Percentiles rank a stretch among this genome's conserved stretches.
Conservation (phyloP, 805 yeast genomes). For the Candida endomychidarum region DNA sequence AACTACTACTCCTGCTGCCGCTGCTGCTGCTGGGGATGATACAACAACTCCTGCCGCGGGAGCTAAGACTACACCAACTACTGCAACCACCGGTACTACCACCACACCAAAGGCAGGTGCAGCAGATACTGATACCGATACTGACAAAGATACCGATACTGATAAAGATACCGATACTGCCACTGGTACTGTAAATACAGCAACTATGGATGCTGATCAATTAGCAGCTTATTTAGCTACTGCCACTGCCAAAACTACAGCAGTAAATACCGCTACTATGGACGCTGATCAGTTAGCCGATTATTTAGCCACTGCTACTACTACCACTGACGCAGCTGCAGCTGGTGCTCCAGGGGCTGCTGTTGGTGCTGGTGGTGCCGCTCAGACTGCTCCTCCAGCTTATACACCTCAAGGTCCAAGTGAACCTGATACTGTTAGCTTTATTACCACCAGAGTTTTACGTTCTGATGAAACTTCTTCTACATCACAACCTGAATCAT, state of each 20-base stretch:
- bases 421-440: constrained; percentile 22
- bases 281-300: constrained; percentile 12
- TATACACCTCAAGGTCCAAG: constrained; percentile 16
- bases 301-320: constrained; percentile 14
- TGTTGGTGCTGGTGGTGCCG: constrained; percentile 13
- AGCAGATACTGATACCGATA: constrained; percentile 19
- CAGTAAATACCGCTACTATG: constrained; percentile 16
- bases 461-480: constrained; percentile 22
- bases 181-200: constrained; percentile 18
- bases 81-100: constrained; percentile 17
- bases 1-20: constrained; percentile 16
- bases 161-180: constrained; percentile 18
- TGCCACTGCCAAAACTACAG: constrained; percentile 19
- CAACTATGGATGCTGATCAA: constrained; percentile 19
- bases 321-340: constrained; percentile 14
- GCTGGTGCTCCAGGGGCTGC: constrained; percentile 16
- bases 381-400: constrained; percentile 15
- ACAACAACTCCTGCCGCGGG: constrained; percentile 16
- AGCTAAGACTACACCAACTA: constrained; percentile 18
- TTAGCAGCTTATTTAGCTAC: too few species aligned
- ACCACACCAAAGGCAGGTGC: constrained; percentile 20
- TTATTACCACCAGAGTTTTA: constrained; percentile 32
- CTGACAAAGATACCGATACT: constrained; percentile 23
- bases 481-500: constrained; percentile 8
- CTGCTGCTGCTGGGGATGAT: constrained; percentile 16